Conservation (phyloP, 225 moss, liverwort and hornwort species). For the Thuidium tamariscinum region DNA sequence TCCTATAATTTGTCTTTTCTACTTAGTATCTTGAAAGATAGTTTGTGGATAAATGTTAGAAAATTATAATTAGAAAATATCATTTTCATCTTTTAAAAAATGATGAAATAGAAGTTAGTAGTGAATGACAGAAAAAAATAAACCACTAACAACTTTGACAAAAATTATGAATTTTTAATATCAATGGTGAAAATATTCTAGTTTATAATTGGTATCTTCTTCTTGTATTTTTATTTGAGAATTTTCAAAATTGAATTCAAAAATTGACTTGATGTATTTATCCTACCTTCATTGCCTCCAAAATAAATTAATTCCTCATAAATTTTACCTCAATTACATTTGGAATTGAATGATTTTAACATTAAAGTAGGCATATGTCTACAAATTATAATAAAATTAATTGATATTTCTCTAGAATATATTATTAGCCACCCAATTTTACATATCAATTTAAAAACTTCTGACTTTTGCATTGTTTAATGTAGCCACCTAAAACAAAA, state of each 20-base stretch:
- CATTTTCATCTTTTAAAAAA: background rate
- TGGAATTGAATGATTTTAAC: background rate
- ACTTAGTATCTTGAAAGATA: background rate
- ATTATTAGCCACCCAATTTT: too few relatives aligned
- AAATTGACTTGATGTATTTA: background rate
- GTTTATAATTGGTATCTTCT: background rate
- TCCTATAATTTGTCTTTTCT: background rate
- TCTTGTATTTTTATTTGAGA: background rate
- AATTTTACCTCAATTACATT: background rate
- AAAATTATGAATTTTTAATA: background rate
- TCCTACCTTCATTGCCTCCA: rapidly evolving
- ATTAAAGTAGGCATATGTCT: background rate
- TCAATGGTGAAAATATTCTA: background rate
- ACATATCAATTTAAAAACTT: background rate
- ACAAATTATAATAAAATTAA: background rate
- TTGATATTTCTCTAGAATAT: background rate
- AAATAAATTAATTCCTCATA: background rate
- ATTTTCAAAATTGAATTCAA: background rate
- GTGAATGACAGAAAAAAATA: too few relatives aligned
- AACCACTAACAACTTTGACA: background rate
- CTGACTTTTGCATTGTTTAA: background rate
- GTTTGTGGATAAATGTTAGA: background rate
- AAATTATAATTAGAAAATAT: background rate
- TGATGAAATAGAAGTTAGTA: background rate
- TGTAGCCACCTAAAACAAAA: background rate